Percentiles rank a stretch among this genome's conserved stretches.
phyloP scores from a whole-genome alignment of 1,284 basidiomycete species.

The Omphalotus olearius region DNA sequence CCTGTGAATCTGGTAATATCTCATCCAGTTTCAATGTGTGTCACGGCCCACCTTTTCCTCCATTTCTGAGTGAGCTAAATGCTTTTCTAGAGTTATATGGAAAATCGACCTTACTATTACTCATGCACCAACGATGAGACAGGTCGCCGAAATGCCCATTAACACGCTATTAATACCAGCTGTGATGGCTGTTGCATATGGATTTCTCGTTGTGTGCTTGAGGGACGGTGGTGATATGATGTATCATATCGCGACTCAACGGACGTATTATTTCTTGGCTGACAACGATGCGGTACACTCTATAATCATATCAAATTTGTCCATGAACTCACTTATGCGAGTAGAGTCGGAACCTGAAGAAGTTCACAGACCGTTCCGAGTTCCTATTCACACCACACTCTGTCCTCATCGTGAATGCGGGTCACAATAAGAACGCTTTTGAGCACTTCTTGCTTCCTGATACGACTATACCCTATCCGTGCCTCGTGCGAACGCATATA shows the following conservation, averaged over 20 bases:
- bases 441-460: slow-evolving; percentile 1
- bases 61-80: not conserved
- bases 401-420: not conserved
- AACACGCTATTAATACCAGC: not conserved
- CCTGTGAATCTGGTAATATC: no score
- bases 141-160: not conserved
- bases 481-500: not conserved
- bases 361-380: not conserved
- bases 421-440: not conserved
- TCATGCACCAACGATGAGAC: not conserved
- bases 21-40: no score
- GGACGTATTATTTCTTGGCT: not conserved
- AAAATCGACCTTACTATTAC: not conserved
- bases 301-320: not conserved
- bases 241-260: not conserved
- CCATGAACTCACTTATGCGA: no score
- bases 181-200: not conserved
- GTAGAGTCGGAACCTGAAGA: not conserved
- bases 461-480: no score
- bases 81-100: not conserved
- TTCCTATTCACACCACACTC: not conserved
- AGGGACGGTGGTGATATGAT: not conserved
- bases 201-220: not conserved
- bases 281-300: not conserved
- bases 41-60: not conserved